phyloP scores from a whole-genome alignment of 371 early-diverging fungal genomes.

The Mortierella sp. region DNA sequence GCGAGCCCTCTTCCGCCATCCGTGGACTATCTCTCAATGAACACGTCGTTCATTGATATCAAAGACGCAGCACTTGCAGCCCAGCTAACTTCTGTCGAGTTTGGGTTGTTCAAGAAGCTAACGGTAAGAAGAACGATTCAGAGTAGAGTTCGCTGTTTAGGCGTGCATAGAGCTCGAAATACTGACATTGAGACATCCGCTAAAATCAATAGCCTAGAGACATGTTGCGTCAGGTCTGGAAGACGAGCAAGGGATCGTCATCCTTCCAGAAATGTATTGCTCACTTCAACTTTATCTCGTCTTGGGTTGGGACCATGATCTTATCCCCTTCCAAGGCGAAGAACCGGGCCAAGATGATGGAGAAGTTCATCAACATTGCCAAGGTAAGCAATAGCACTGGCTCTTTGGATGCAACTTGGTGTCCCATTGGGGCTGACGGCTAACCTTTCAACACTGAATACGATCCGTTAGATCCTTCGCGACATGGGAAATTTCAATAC shows the following conservation, averaged over 20 bases:
- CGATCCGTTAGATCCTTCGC: conserved; percentile 63
- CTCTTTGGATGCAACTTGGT: too few relatives aligned
- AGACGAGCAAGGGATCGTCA: conserved; percentile 37
- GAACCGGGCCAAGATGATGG: conserved; percentile 68
- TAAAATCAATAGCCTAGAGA: conserved; percentile 58
- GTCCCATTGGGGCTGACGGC: too few relatives aligned
- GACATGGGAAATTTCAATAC: conserved; percentile 76
- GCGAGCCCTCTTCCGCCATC: conserved; percentile 17
- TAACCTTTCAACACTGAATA: too few relatives aligned
- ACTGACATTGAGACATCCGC: not conserved
- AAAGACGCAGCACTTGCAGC: conserved; percentile 64
- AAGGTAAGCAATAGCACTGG: conserved; percentile 49
- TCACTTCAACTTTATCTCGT: conserved; percentile 72
- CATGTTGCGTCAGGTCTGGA: conserved; percentile 66
- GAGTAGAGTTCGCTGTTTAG: too few relatives aligned
- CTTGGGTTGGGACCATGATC: conserved; percentile 77
- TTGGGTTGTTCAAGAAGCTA: conserved; percentile 62
- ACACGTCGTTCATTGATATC: conserved; percentile 56
- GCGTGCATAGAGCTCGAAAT: not conserved
- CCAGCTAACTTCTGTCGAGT: conserved; percentile 75
- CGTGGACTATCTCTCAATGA: conserved; percentile 18
- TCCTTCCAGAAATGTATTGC: conserved; percentile 64
- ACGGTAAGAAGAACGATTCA: conserved; percentile 46
- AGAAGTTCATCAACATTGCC: conserved; percentile 73
- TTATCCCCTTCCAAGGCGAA: conserved; percentile 64